Base-by-base conservation (phyloP, 1,284 basidiomycete species). In the Irpex lacteus region DNA sequence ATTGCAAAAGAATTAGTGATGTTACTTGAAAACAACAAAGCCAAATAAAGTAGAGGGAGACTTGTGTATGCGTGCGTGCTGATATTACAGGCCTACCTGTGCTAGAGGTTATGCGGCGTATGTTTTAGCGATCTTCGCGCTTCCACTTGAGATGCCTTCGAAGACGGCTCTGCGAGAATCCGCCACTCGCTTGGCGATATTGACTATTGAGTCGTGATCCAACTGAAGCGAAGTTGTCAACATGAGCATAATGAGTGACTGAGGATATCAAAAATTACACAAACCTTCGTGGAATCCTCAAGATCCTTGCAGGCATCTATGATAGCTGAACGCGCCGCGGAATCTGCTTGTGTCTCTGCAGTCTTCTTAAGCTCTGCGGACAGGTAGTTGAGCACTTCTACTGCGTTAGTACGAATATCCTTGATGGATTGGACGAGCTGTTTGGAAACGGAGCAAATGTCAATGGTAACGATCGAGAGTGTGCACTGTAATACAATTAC, bases 121-220 rank as follows among this genome's bases (percentile, higher is more conserved):
- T 18, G 77, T 77, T 47, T 81, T 78, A 70, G 79, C 81, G 50
- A 90, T 72, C 59, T 85, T 85, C 36, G 73, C 71, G 62, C 90
- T 80, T 32, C 91, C 90, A 72, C 89, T 91, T 21, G 84, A 86
- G 54, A 88, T 77, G 38, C 90, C 90, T 63, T 90, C 90, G n/a
- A 86, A 73, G 5, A 88, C 81, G 73, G 86, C 90, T 73, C 85
- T 90, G 49, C 87, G 85, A 1, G 90, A 78, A 50, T 92, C 91
- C 0, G 81, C 82, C 40, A 89, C 74, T 69, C 80, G 88, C 78
- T 89, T 91, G 11, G 84, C 85, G 36, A 89, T 73, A 44, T 80
- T 80, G 59, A 85, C 73, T 44, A 88, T 78, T 67, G 88, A 89
- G 64, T 92, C 91, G 52, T 84, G 81, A 65, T 86, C 84, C 50